Evolutionary conservation across 768 basidiomycete species (phyloP).

Genomic region (Rhodotorula taiwanensis): DNA sequence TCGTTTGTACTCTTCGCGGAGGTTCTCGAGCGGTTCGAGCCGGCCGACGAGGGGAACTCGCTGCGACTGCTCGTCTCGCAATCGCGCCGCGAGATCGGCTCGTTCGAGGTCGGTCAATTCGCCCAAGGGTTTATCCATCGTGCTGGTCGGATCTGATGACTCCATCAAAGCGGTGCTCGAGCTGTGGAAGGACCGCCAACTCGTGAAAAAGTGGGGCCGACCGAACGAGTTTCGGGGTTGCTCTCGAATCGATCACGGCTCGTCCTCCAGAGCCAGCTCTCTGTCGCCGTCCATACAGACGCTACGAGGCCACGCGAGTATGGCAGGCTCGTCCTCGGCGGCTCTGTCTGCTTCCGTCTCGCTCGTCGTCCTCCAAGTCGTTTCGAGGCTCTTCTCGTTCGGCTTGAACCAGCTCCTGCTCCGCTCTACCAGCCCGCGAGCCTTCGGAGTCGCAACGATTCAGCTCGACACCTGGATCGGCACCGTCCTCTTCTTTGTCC

Average conservation of each 20-base stretch:
- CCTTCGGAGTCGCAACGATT: slow-evolving; percentile 81
- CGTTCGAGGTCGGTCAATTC: slow-evolving; percentile 37
- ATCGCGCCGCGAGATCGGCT: slow-evolving; percentile 22
- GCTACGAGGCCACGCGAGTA: too few relatives aligned
- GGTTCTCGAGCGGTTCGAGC: slow-evolving; percentile 42
- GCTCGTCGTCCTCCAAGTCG: slow-evolving; percentile 76
- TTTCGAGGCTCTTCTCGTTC: slow-evolving; percentile 80
- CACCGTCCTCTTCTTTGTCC: slow-evolving; percentile 80
- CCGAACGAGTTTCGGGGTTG: too few relatives aligned
- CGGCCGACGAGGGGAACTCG: slow-evolving; percentile 44
- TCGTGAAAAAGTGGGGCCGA: too few relatives aligned
- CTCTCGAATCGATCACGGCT: too few relatives aligned
- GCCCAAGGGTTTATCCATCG: not conserved
- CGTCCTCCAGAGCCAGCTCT: too few relatives aligned
- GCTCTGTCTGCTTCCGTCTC: slow-evolving; percentile 50
- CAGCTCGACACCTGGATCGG: slow-evolving; percentile 87
- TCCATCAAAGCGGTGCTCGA: too few relatives aligned
- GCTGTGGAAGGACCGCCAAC: too few relatives aligned
- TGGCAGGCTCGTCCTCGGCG: slow-evolving; percentile 34
- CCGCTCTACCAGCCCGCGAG: slow-evolving; percentile 71
- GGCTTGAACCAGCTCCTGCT: slow-evolving; percentile 78
- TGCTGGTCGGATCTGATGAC: too few relatives aligned
- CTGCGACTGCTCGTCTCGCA: slow-evolving; percentile 24
- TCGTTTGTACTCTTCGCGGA: slow-evolving; percentile 42
- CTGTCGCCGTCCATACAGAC: too few relatives aligned